A percentile compares a stretch with the other conserved stretches of the same genome.
Evolutionary conservation across 2,329 filamentous ascomycete genomes (phyloP).

Genomic region (Ophiognomonia clavigignenti-juglandacearum): DNA sequence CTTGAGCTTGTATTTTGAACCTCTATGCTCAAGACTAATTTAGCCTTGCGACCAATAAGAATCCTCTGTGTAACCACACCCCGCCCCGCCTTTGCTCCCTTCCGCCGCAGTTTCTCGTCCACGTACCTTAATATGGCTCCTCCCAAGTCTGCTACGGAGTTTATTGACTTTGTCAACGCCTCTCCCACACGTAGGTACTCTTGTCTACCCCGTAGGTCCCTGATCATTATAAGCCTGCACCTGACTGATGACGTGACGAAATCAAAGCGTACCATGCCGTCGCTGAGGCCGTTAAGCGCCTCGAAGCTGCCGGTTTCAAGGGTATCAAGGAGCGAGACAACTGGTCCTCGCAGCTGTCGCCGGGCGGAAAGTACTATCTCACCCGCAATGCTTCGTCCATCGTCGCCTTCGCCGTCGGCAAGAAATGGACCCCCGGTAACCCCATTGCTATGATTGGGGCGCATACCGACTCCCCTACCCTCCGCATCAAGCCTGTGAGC

Average conservation of each 20-base stretch:
- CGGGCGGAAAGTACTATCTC: slow-evolving; percentile 93
- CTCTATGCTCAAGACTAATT: slow-evolving; percentile 9
- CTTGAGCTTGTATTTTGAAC: not conserved
- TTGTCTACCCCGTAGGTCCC: not conserved
- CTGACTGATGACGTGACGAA: not conserved
- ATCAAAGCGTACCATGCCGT: slow-evolving; percentile 86
- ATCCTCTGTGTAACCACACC: not conserved
- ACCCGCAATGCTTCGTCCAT: slow-evolving; percentile 92
- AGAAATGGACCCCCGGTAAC: slow-evolving; percentile 87
- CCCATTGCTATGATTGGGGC: slow-evolving; percentile 90
- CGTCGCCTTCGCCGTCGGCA: slow-evolving; percentile 85
- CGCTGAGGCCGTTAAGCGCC: slow-evolving; percentile 66
- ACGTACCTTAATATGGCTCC: slow-evolving; percentile 18
- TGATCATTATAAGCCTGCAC: no score
- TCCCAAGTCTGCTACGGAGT: slow-evolving; percentile 8
- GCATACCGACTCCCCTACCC: slow-evolving; percentile 89
- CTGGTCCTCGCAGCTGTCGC: slow-evolving; percentile 74
- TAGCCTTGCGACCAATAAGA: slow-evolving; percentile 1
- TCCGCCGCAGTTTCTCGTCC: slow-evolving; percentile 8
- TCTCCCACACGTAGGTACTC: slow-evolving; percentile 17
- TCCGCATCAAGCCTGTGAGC: slow-evolving; percentile 90
- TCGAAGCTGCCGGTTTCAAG: slow-evolving; percentile 80
- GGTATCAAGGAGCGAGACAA: slow-evolving; percentile 86
- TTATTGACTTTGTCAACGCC: slow-evolving; percentile 10
- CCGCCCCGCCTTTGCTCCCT: not conserved